These are phyloP conservation scores for Nemania sp. DNA, from an alignment of 2,329 filamentous ascomycete species.

Conservation along the genomic window DNA sequence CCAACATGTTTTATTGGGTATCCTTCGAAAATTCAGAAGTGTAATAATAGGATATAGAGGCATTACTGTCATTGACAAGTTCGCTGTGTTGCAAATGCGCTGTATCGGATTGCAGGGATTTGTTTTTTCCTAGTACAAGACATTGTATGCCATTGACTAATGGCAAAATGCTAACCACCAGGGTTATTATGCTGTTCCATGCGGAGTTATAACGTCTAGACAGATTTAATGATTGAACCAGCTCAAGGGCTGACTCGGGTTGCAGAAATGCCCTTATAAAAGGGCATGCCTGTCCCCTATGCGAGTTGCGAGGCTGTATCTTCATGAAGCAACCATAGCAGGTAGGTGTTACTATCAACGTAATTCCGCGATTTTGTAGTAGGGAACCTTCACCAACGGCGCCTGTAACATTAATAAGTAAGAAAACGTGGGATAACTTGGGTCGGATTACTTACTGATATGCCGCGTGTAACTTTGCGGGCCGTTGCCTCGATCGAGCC, in stretches of 20 bases:
- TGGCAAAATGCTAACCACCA: neutral
- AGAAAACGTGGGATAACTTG: neutral
- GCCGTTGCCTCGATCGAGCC: constrained; percentile 42
- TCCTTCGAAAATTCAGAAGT: constrained; percentile 26
- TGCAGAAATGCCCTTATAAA: neutral
- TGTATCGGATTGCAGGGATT: neutral
- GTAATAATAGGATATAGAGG: neutral
- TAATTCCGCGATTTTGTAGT: neutral
- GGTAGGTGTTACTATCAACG: neutral
- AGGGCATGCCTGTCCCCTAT: neutral
- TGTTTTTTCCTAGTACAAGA: constrained; percentile 4
- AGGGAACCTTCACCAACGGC: constrained; percentile 43
- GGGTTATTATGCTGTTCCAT: neutral
- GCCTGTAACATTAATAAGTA: constrained; percentile 41
- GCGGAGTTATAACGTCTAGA: neutral
- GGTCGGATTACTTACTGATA: constrained; percentile 45
- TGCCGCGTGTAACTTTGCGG: constrained; percentile 43
- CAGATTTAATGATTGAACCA: neutral
- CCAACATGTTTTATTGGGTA: constrained; percentile 32
- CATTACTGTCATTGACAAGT: neutral
- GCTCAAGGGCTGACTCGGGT: neutral
- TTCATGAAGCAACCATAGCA: neutral
- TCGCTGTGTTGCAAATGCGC: neutral
- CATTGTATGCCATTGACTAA: neutral
- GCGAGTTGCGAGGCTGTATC: too few species aligned